A percentile compares a stretch with the other conserved stretches of the same genome.
phyloP scores from a whole-genome alignment of 805 yeast species.

The Kuraishia floccosa region DNA sequence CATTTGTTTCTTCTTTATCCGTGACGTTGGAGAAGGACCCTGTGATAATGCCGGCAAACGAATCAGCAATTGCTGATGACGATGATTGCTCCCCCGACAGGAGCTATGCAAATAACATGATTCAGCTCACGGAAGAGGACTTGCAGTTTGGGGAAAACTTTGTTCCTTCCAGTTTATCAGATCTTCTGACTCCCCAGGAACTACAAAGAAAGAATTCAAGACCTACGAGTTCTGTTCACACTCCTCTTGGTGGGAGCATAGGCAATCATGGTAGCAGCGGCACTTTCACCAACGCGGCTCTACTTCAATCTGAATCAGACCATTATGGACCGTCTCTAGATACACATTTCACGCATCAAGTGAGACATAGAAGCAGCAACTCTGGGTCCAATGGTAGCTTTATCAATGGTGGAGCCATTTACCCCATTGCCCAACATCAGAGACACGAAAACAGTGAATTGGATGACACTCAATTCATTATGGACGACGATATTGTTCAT shows the following conservation, averaged over 20 bases:
- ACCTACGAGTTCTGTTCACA: too few relatives aligned
- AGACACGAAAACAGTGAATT: slow-evolving; percentile 6
- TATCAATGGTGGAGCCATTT: not conserved
- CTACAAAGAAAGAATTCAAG: slow-evolving; percentile 58
- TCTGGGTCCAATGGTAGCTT: not conserved
- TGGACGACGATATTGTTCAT: slow-evolving; percentile 15
- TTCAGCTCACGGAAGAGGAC: too few relatives aligned
- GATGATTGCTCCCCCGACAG: too few relatives aligned
- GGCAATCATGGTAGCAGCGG: too few relatives aligned
- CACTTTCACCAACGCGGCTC: slow-evolving; percentile 5
- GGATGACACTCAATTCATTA: slow-evolving; percentile 23
- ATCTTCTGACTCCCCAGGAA: slow-evolving; percentile 75
- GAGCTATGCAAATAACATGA: too few relatives aligned
- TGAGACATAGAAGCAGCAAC: not conserved
- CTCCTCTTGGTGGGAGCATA: too few relatives aligned
- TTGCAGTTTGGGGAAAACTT: too few relatives aligned
- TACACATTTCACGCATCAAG: not conserved
- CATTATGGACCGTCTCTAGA: not conserved
- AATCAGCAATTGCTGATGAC: too few relatives aligned
- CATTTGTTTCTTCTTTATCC: too few relatives aligned
- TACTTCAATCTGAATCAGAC: not conserved
- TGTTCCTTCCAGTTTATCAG: slow-evolving; percentile 75
- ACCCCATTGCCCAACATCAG: not conserved
- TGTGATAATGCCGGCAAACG: too few relatives aligned
- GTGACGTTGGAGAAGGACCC: too few relatives aligned